phyloP scores from a whole-genome alignment of 352 stramenopile genomes.

The Elongisporangium prolatum region DNA sequence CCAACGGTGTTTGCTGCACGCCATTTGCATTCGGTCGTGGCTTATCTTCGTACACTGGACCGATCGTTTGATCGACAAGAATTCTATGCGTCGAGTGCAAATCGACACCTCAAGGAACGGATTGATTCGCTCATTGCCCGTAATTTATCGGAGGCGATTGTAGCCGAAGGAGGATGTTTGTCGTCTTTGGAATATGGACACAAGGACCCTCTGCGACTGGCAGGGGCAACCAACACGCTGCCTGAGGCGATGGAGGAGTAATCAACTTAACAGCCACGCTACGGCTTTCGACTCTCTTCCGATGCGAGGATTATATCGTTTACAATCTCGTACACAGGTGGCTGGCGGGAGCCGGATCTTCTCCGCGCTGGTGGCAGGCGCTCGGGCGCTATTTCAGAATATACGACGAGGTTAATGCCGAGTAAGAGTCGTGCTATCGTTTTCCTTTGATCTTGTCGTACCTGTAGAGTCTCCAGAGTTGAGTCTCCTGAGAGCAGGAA shows the following conservation, averaged over 20 bases:
- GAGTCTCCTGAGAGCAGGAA: background rate
- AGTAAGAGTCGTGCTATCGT: background rate
- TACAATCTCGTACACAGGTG: background rate
- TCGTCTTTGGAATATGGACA: background rate
- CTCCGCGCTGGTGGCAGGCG: background rate
- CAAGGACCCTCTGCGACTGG: background rate
- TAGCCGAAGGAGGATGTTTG: slow-evolving; percentile 17
- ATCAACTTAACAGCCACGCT: background rate
- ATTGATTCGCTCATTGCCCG: slow-evolving; percentile 47
- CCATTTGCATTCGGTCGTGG: slow-evolving; percentile 60
- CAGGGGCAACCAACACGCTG: background rate
- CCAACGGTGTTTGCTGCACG: slow-evolving; percentile 46
- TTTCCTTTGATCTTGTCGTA: background rate
- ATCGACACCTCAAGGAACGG: slow-evolving; percentile 43
- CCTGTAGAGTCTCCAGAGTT: background rate
- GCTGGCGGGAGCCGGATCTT: background rate
- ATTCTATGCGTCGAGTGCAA: slow-evolving; percentile 34
- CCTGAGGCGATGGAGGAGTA: background rate
- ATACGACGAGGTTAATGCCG: background rate
- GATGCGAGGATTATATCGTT: background rate
- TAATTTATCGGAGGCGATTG: slow-evolving; percentile 58
- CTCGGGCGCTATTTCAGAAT: background rate
- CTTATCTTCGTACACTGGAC: slow-evolving; percentile 57
- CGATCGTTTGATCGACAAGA: slow-evolving; percentile 55
- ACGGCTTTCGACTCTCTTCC: background rate